Evolutionary conservation across 1,284 basidiomycete species (phyloP).

Genomic region (Apiotrichum montevideense): DNA sequence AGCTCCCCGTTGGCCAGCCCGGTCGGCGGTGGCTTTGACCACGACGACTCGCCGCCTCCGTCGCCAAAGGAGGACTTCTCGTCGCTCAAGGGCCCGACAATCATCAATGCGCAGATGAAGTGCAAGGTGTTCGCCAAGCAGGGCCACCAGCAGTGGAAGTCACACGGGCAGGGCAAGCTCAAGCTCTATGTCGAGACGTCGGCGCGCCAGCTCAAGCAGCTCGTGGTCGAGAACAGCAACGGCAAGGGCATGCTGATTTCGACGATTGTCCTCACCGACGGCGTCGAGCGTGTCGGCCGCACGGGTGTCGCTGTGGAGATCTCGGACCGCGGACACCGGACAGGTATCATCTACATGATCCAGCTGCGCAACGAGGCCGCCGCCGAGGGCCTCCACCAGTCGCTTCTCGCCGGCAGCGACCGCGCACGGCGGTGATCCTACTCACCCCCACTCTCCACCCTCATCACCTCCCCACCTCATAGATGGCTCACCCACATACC

Average conservation of each 20-base stretch:
- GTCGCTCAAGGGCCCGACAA: constrained; percentile 58
- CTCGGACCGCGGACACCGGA: constrained; percentile 78
- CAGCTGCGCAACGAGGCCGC: constrained; percentile 83
- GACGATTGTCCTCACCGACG: constrained; percentile 90
- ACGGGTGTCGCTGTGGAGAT: constrained; percentile 95
- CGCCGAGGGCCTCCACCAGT: constrained; percentile 77
- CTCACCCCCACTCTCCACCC: background rate
- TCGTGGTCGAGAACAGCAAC: constrained; percentile 83
- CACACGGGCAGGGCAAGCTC: constrained; percentile 77
- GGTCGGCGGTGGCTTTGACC: background rate
- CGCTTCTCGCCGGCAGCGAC: constrained; percentile 81
- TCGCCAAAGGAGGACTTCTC: constrained; percentile 49
- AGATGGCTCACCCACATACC: too few species aligned
- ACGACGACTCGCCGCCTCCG: constrained; percentile 7
- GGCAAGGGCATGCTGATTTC: constrained; percentile 72
- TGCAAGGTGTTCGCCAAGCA: constrained; percentile 98
- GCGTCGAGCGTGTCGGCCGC: constrained; percentile 94
- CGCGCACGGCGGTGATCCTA: constrained; percentile 42
- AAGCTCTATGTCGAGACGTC: constrained; percentile 73
- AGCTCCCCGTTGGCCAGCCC: background rate
- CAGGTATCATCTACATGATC: constrained; percentile 98
- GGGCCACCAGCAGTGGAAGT: constrained; percentile 94
- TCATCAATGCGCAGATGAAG: constrained; percentile 87
- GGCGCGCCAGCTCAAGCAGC: constrained; percentile 77
- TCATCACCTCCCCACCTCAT: background rate